Conservation (phyloP, 345 rosid species). For the Populus euphratica region DNA sequence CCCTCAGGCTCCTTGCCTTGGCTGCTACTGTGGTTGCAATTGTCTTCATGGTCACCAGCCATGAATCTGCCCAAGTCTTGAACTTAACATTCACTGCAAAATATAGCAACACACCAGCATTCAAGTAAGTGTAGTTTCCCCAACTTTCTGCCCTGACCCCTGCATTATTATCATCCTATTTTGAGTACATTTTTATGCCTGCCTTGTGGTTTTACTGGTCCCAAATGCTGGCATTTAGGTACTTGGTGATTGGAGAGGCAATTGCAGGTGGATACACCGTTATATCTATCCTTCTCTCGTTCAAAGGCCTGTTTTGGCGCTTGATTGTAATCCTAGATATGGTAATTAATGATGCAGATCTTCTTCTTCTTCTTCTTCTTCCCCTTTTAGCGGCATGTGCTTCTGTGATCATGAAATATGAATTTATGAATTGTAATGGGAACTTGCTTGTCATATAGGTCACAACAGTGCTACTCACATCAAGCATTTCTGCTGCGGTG, state of each 20-base stretch:
- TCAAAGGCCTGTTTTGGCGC: conserved; percentile 25
- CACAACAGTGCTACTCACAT: conserved; percentile 31
- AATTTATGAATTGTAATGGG: neutral
- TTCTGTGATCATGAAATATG: neutral
- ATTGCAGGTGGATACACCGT: conserved; percentile 40
- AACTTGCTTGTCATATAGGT: conserved; percentile 15
- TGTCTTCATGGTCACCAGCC: conserved; percentile 44
- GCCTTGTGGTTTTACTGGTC: neutral
- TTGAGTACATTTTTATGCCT: neutral
- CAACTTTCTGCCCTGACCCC: neutral
- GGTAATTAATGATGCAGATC: conserved; percentile 20
- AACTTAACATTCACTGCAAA: conserved; percentile 55
- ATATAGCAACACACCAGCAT: conserved; percentile 43
- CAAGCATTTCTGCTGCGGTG: conserved; percentile 55
- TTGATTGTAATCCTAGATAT: conserved; percentile 36
- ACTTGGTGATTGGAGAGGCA: conserved; percentile 49
- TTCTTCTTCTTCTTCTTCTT: neutral
- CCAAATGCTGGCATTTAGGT: conserved; percentile 17
- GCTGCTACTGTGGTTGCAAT: conserved; percentile 39
- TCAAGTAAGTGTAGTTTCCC: conserved; percentile 32
- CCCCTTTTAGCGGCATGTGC: neutral
- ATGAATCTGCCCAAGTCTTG: conserved; percentile 40
- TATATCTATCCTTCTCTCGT: conserved; percentile 28
- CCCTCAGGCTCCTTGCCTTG: conserved; percentile 44
- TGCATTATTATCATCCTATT: neutral